Percentiles rank a stretch among this genome's conserved stretches.
phyloP scores from a whole-genome alignment of 176 grass and related monocot species.

The Cymbopogon citratus region DNA sequence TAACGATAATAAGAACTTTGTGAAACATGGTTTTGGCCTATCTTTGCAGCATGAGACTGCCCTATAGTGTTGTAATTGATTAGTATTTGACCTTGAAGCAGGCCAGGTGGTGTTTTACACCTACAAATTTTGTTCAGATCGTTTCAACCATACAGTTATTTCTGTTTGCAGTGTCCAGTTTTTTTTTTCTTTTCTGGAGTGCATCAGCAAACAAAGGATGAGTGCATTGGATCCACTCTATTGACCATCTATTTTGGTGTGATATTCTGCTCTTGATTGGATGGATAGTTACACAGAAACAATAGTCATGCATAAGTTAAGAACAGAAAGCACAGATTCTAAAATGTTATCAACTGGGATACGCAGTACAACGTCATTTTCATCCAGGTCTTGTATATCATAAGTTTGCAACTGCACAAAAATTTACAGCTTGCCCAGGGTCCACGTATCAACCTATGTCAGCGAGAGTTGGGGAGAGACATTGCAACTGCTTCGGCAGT shows the following conservation, averaged over 20 bases:
- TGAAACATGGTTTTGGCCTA: conserved; percentile 28
- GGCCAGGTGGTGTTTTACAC: conserved; percentile 29
- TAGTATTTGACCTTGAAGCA: conserved; percentile 39
- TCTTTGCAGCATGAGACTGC: conserved; percentile 20
- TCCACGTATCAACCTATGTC: background rate
- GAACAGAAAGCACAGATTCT: background rate
- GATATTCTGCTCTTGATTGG: background rate
- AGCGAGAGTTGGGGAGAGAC: background rate
- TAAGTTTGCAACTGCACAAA: background rate
- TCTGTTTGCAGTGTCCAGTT: background rate
- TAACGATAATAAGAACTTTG: conserved; percentile 35
- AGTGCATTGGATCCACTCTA: conserved; percentile 26
- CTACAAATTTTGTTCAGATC: conserved; percentile 31
- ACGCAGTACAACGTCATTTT: background rate
- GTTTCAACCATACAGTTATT: background rate
- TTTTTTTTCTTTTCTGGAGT: background rate
- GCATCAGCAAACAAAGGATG: conserved; percentile 52
- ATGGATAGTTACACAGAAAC: too few relatives aligned
- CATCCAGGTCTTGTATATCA: background rate
- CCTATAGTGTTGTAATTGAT: conserved; percentile 27
- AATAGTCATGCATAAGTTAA: background rate
- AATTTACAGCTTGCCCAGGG: background rate
- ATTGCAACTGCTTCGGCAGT: background rate
- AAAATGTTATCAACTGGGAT: background rate
- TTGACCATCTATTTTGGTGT: background rate